phyloP scores from a whole-genome alignment of 129 eudicot genomes.

The Pseudognaphalium luteoalbum region DNA sequence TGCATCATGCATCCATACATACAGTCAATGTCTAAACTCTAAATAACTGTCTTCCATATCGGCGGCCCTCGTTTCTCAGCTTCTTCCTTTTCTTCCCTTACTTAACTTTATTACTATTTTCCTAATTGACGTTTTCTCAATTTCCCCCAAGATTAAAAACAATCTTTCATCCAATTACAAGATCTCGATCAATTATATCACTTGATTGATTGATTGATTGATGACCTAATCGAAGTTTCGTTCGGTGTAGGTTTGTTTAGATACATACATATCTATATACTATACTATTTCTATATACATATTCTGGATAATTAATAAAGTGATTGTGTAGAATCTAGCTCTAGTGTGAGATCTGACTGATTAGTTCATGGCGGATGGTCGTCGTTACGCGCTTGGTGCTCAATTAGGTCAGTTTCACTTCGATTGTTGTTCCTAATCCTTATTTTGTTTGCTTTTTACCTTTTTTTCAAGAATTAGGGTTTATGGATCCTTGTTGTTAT shows the following conservation, averaged over 20 bases:
- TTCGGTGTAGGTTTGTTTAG: neutral
- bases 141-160: neutral
- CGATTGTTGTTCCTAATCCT: neutral
- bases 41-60: neutral
- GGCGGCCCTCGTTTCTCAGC: constrained; percentile 1
- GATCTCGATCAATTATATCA: neutral
- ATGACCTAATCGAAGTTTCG: neutral
- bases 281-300: neutral
- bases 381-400: constrained; percentile 66
- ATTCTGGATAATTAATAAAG: neutral
- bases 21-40: neutral
- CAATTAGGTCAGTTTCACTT: constrained; percentile 54
- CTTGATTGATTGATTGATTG: neutral
- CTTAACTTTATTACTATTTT: neutral
- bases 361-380: constrained; percentile 53
- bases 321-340: neutral
- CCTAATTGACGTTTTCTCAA: neutral
- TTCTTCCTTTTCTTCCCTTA: neutral
- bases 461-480: constrained; percentile 16
- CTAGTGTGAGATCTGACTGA: constrained; percentile 4
- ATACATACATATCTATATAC: neutral
- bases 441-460: neutral
- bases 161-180: neutral
- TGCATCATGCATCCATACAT: too few species aligned
- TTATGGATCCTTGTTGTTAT: neutral